phyloP scores from a whole-genome alignment of 2,329 filamentous ascomycete genomes.

The Colletotrichum incanum region DNA sequence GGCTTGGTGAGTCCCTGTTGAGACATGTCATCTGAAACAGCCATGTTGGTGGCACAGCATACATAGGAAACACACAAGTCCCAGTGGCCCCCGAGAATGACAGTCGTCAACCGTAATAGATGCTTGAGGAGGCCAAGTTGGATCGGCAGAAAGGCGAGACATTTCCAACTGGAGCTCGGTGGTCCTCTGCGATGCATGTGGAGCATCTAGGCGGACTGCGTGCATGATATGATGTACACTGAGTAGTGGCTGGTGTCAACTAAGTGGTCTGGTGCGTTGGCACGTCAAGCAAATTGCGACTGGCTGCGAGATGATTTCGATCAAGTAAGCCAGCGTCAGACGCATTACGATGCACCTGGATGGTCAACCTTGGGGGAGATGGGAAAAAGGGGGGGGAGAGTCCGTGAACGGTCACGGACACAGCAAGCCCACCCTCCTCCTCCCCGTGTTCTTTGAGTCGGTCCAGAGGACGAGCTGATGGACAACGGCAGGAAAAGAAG shows the following conservation, averaged over 20 bases:
- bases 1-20: background rate
- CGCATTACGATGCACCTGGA: constrained; percentile 12
- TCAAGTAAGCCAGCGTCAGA: constrained; percentile 9
- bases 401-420: constrained; percentile 12
- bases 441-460: background rate
- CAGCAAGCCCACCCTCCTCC: background rate
- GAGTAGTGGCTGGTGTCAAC: constrained; percentile 1
- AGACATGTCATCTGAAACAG: constrained; percentile 18
- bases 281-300: background rate
- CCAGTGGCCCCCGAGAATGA: background rate
- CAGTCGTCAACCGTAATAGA: background rate
- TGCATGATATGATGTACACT: background rate
- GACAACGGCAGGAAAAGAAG: background rate
- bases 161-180: constrained; percentile 8
- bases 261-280: constrained; percentile 3
- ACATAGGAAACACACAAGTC: background rate
- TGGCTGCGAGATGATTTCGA: background rate
- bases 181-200: constrained; percentile 12
- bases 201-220: background rate
- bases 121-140: constrained; percentile 1
- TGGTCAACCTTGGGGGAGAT: background rate
- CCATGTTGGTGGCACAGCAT: background rate
- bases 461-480: background rate
- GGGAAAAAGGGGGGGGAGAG: background rate
- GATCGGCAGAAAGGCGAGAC: constrained; percentile 12